Evolutionary conservation across 23 red algal species (phyloP).

Genomic region (Gracilaria domingensis): DNA sequence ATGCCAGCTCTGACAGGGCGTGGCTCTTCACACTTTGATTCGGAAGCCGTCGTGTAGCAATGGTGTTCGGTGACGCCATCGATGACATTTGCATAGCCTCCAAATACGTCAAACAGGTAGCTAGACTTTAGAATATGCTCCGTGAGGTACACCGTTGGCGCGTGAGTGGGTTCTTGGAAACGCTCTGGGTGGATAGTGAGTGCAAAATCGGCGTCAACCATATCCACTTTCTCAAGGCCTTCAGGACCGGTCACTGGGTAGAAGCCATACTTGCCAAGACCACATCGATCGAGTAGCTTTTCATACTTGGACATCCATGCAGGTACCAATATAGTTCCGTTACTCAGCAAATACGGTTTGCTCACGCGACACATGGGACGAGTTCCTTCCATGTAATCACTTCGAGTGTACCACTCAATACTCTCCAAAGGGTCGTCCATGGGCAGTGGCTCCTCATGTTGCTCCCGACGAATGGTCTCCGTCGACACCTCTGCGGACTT

Average conservation of each 20-base stretch:
- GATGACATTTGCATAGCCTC: not conserved
- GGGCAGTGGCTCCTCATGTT: constrained; percentile 11
- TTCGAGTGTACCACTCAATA: constrained; percentile 67
- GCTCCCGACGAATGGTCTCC: not conserved
- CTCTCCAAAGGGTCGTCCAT: constrained; percentile 41
- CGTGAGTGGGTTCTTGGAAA: constrained; percentile 72
- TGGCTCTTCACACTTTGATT: constrained; percentile 46
- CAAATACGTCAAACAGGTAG: constrained; percentile 69
- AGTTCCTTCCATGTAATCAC: constrained; percentile 59
- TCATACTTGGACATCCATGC: constrained; percentile 61
- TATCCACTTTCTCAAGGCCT: constrained; percentile 23
- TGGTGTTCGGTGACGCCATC: constrained; percentile 54
- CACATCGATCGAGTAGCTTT: constrained; percentile 54
- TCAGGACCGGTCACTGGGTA: constrained; percentile 36
- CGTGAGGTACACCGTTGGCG: constrained; percentile 50
- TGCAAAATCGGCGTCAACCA: constrained; percentile 61
- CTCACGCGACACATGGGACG: constrained; percentile 67
- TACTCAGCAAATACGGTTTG: constrained; percentile 69
- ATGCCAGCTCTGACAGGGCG: constrained; percentile 20
- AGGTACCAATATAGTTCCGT: constrained; percentile 62
- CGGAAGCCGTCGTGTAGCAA: constrained; percentile 52
- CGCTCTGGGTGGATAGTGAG: constrained; percentile 67
- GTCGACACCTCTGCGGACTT: not conserved
- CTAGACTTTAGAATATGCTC: constrained; percentile 66
- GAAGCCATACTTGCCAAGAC: constrained; percentile 47